phyloP scores from a whole-genome alignment of 768 basidiomycete species.

The Boletus eberwhitei region DNA sequence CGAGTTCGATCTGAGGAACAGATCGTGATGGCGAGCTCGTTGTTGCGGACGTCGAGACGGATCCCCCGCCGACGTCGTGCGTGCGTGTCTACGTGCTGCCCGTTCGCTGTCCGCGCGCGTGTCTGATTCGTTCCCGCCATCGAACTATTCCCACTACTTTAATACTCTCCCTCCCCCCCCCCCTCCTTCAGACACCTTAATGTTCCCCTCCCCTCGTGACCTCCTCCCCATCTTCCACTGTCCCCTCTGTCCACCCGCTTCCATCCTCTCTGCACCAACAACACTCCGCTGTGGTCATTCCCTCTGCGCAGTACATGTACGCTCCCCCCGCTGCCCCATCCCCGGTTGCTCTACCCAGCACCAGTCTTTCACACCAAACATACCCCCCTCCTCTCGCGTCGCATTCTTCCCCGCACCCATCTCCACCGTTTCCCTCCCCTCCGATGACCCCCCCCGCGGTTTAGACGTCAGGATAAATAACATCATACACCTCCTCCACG shows the following conservation, averaged over 20 bases:
- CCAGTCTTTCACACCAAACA: constrained; percentile 30
- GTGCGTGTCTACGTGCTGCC: constrained; percentile 8
- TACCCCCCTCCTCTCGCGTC: constrained; percentile 40
- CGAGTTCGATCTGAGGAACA: constrained; percentile 24
- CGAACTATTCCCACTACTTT: constrained; percentile 4
- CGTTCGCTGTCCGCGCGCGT: constrained; percentile 12
- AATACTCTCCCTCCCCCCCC: neutral
- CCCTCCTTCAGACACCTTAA: too few species aligned
- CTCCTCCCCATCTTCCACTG: constrained; percentile 48
- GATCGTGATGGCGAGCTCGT: constrained; percentile 28
- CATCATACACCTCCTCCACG: constrained; percentile 44
- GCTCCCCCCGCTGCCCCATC: constrained; percentile 32
- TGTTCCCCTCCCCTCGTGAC: constrained; percentile 23
- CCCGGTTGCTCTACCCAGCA: constrained; percentile 31
- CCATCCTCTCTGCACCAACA: constrained; percentile 43
- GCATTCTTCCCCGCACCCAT: constrained; percentile 36
- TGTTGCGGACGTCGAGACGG: constrained; percentile 20
- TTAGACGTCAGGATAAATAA: constrained; percentile 60
- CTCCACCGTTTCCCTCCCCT: constrained; percentile 2
- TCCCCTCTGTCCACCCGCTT: constrained; percentile 44
- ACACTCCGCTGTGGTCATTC: constrained; percentile 83
- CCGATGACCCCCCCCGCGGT: neutral
- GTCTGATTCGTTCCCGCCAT: constrained; percentile 23
- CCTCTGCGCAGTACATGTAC: constrained; percentile 60
- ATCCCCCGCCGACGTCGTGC: constrained; percentile 28